Base-by-base conservation (phyloP, 2,329 filamentous ascomycete genomes). In the Thermochaetoides dissita region DNA sequence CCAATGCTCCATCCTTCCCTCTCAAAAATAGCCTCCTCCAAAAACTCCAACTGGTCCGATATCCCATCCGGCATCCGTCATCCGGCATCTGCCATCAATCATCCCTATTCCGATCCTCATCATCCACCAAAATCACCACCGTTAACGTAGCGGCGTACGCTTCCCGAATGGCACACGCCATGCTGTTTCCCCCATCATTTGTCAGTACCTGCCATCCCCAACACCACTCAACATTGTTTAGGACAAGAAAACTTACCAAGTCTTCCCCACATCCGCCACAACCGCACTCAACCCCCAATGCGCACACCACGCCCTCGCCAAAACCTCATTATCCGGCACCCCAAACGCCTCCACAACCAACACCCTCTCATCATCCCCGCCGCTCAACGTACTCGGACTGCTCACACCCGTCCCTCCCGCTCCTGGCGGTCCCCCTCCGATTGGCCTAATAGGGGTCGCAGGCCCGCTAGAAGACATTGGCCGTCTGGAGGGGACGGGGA, bases 251-350 rank as follows among this genome's bases (percentile, higher is more conserved):
- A 38, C 65, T 72, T 58, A 53, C 73, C 74, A 86, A 10, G 81
- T 85, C 62, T 70, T 74, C 45, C 71, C 65, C 40, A 84, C 58
- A 57, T 85, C 79, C 7, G 80, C 80, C 44, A 85, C 72, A 11
- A 87, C 63, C 1, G 82, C 81, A 54, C 72, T 78, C 52, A 84
- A 60, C 2, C 82, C 82, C 73, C 80, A 84, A 53, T 84, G 79
- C 42, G 79, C 73, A 57, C 81, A 86, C 82, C 82, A 87, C 6
- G 82, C 81, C 47, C 82, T 66, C 1, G 79, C 81, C 52, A 87
- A 69, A 4, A 85, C 81, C 59, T 86, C 82, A 50, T 86, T 85
- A 58, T 86, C 82, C 38, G 67, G 66, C 17, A 81, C 79, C 1
- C 82, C 82, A 56, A 83, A 78, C 0, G 81, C 79, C 60, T 86